Evolutionary conservation across 805 yeast species (phyloP), one percentile per base, ranked within the genome.

Genomic region (Kluyveromyces wickerhamii): DNA sequence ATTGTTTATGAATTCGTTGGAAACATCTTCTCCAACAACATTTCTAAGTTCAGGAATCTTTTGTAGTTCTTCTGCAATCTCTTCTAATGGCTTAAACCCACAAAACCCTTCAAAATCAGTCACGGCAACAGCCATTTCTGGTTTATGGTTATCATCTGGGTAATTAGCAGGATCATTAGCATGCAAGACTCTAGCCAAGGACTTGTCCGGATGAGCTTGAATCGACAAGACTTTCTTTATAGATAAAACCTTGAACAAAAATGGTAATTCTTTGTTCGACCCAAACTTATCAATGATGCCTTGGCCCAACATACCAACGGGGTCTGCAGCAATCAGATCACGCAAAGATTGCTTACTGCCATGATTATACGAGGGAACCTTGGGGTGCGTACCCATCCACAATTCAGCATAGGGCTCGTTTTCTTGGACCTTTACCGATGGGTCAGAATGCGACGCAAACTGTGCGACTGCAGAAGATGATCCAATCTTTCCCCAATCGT

Each of bases 311-410:
- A 69, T 67, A 28, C 63, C 54, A 29, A 66, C 64, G 11, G 95
- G 87, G 43, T 74, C 56, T 6, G 62, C 57, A n/a, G 66, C 60
- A 36, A 89, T 73, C 23, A 84, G 55, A 13, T 83, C 82, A 41
- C 87, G 69, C 56, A 92, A 69, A 14, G 75, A 68, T 45, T 71
- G 63, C 21, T 79, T 79, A 13, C 66, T 59, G 18, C 63, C 71
- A 17, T 71, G 69, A 32, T 73, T 71, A 31, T 61, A 62, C 13
- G 95, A 80, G 19, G 97, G 96, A 9, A 82, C 87, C 29, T 82
- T 82, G 35, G 94, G 89, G 57, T 92, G 98, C 17, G 97, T 87
- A 25, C 98, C 98, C 98, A 92, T 92, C 98, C 98, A 92, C 47
- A 92, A 68, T 60, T 92, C 98, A 12, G 98, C 98, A 54, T 92